phyloP scores from a whole-genome alignment of 2,329 filamentous ascomycete genomes.

The Fusarium haematococcum region DNA sequence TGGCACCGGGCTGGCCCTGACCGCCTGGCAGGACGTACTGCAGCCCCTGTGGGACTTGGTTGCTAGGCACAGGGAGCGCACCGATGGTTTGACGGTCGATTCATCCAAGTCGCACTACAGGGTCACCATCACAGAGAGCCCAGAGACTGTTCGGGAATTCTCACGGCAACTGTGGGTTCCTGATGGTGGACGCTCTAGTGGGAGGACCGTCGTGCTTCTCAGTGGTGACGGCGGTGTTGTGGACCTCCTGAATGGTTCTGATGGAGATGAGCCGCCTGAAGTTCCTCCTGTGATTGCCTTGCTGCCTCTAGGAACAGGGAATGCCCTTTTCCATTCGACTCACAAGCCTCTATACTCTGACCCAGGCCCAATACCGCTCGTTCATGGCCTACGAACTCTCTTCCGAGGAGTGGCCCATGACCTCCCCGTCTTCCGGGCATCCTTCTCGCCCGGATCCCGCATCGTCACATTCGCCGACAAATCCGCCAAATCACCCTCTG shows the following conservation, averaged over 20 bases:
- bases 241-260: constrained; percentile 79
- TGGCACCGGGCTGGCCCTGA: constrained; percentile 67
- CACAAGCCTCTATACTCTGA: constrained; percentile 67
- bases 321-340: constrained; percentile 72
- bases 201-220: constrained; percentile 76
- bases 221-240: constrained; percentile 90
- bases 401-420: constrained; percentile 65
- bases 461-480: constrained; percentile 55
- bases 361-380: constrained; percentile 54
- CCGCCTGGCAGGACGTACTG: constrained; percentile 68
- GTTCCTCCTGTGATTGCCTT: constrained; percentile 61
- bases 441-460: constrained; percentile 69
- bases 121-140: constrained; percentile 72
- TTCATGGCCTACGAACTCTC: constrained; percentile 67
- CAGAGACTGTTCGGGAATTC: constrained; percentile 73
- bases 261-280: constrained; percentile 30
- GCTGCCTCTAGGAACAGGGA: constrained; percentile 73
- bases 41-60: constrained; percentile 65
- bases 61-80: constrained; percentile 21
- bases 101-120: constrained; percentile 11
- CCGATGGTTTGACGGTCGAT: neutral
- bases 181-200: constrained; percentile 46
- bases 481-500: neutral
- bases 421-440: constrained; percentile 72
- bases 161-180: constrained; percentile 55